These are phyloP conservation scores for Alternaria panax DNA, from an alignment of 2,329 filamentous ascomycete species.

Conservation along the genomic window DNA sequence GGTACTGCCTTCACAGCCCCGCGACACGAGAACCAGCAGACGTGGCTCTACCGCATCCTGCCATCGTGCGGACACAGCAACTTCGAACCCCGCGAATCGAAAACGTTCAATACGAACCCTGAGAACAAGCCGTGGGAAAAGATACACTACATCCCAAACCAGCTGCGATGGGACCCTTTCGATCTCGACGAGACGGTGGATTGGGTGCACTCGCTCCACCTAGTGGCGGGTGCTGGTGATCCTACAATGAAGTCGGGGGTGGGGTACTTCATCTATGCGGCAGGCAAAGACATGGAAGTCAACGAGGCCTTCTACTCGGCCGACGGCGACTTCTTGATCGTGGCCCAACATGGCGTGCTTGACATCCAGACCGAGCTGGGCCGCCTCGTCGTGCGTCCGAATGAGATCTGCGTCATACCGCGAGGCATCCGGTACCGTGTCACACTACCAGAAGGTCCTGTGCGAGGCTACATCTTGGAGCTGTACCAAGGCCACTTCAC, in stretches of 20 bases:
- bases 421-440: slow-evolving; percentile 71
- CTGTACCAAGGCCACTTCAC: slow-evolving; percentile 70
- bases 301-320: slow-evolving; percentile 83
- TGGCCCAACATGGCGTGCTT: slow-evolving; percentile 69
- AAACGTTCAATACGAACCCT: slow-evolving; percentile 60
- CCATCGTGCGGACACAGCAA: slow-evolving; percentile 66
- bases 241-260: slow-evolving; percentile 79
- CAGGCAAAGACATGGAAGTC: slow-evolving; percentile 77
- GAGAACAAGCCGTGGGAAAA: slow-evolving; percentile 61
- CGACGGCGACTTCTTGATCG: slow-evolving; percentile 72
- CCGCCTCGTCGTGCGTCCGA: slow-evolving; percentile 68
- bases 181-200: slow-evolving; percentile 73
- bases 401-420: slow-evolving; percentile 72
- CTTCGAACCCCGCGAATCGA: slow-evolving; percentile 59
- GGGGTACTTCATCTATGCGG: slow-evolving; percentile 82
- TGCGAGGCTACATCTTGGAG: slow-evolving; percentile 72
- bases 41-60: slow-evolving; percentile 66
- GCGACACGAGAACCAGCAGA: slow-evolving; percentile 63
- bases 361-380: slow-evolving; percentile 75
- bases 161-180: slow-evolving; percentile 81
- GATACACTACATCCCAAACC: slow-evolving; percentile 79
- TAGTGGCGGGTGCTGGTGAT: slow-evolving; percentile 81
- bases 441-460: slow-evolving; percentile 65
- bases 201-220: slow-evolving; percentile 72
- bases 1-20: slow-evolving; percentile 67